Percentiles rank a stretch among this genome's conserved stretches.
phyloP scores from a whole-genome alignment of 129 eudicot species.

The Glebionis coronaria region DNA sequence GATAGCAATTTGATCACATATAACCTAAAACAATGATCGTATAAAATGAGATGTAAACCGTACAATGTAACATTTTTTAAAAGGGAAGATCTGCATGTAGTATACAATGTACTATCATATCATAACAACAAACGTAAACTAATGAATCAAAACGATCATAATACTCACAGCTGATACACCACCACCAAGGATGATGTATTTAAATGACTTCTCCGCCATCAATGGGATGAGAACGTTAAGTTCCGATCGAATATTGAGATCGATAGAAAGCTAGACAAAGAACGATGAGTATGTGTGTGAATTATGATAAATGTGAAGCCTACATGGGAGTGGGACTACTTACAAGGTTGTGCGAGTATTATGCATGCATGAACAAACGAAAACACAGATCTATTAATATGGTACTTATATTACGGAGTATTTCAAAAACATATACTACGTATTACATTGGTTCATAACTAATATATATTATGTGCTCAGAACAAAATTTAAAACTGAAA shows the following conservation, averaged over 20 bases:
- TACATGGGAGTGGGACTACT: background rate
- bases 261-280: background rate
- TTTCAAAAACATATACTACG: background rate
- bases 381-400: background rate
- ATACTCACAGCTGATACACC: slow-evolving; percentile 73
- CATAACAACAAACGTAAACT: background rate
- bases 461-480: too few relatives aligned
- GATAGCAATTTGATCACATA: slow-evolving; percentile 16
- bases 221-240: background rate
- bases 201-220: slow-evolving; percentile 73
- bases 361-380: slow-evolving; percentile 20
- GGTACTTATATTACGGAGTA: background rate
- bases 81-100: too few relatives aligned
- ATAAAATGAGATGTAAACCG: too few relatives aligned
- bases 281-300: background rate
- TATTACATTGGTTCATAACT: too few relatives aligned
- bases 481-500: too few relatives aligned
- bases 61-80: too few relatives aligned
- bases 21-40: background rate
- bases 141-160: background rate
- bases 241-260: slow-evolving; percentile 1
- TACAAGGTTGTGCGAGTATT: slow-evolving; percentile 23
- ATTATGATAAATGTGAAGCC: background rate
- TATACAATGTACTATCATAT: too few relatives aligned
- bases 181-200: slow-evolving; percentile 75